phyloP scores from a whole-genome alignment of 179 eudicot genomes.

The Silene vulgaris region DNA sequence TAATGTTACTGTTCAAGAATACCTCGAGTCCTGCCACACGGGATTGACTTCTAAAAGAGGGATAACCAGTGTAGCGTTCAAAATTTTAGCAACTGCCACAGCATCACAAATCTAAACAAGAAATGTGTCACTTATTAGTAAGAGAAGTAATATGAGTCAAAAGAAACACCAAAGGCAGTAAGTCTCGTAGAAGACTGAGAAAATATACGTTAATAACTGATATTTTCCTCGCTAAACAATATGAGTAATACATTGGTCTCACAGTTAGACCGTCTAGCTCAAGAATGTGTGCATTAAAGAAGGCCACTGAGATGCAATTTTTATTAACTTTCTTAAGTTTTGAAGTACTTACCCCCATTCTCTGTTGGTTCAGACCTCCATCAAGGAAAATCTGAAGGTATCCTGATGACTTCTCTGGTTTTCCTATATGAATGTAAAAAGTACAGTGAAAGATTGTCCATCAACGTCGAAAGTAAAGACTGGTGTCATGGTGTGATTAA shows the following conservation, averaged over 20 bases:
- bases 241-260: neutral
- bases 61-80: conserved; percentile 89
- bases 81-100: conserved; percentile 91
- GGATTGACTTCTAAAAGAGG: conserved; percentile 98
- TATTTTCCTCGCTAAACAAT: neutral
- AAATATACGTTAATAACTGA: neutral
- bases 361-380: conserved; percentile 95
- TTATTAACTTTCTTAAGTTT: neutral
- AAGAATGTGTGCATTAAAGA: neutral
- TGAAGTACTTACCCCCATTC: conserved; percentile 82
- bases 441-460: conserved; percentile 17
- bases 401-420: conserved; percentile 63
- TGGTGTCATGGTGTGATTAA: neutral
- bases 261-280: neutral
- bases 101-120: conserved; percentile 80
- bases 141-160: neutral
- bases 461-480: neutral
- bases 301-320: no score
- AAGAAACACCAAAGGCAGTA: neutral
- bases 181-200: neutral
- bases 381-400: conserved; percentile 93
- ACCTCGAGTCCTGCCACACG: conserved; percentile 99
- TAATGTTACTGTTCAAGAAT: conserved; percentile 1
- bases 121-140: neutral
- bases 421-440: conserved; percentile 38